Evolutionary conservation across 768 basidiomycete genomes (phyloP).

Genomic region (Hydnomerulius pinastri): DNA sequence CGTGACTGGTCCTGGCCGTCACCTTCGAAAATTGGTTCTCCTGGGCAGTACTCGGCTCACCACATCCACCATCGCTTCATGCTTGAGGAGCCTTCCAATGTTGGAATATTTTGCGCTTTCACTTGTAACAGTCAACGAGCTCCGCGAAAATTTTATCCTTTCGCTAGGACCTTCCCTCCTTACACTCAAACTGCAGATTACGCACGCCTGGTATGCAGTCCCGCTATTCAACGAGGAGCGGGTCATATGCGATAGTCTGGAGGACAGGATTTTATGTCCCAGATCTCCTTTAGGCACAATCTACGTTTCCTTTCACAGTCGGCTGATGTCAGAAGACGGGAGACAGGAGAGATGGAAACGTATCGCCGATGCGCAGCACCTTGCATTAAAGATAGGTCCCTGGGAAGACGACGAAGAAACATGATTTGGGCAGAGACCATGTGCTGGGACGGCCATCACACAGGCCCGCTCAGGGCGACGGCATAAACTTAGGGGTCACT

Average conservation of each 20-base stretch:
- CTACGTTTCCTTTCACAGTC: constrained; percentile 20
- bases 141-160: constrained; percentile 32
- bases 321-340: constrained; percentile 22
- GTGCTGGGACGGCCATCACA: too few relatives aligned
- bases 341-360: constrained; percentile 25
- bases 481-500: too few relatives aligned
- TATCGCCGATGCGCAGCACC: constrained; percentile 23
- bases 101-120: constrained; percentile 40
- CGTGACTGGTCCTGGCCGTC: constrained; percentile 12
- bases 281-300: constrained; percentile 8
- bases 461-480: too few relatives aligned
- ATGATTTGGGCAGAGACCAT: background rate
- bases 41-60: constrained; percentile 37
- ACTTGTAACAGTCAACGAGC: constrained; percentile 36
- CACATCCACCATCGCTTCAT: constrained; percentile 28
- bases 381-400: constrained; percentile 28
- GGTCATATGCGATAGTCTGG: constrained; percentile 32
- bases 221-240: constrained; percentile 35
- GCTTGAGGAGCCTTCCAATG: constrained; percentile 24
- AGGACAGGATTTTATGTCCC: constrained; percentile 16
- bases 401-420: constrained; percentile 29
- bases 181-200: constrained; percentile 39
- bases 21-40: constrained; percentile 36
- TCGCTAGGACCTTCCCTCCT: constrained; percentile 29
- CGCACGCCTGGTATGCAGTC: constrained; percentile 35